Base-by-base conservation (phyloP, 805 yeast species). In the Kuraishia cidri region DNA sequence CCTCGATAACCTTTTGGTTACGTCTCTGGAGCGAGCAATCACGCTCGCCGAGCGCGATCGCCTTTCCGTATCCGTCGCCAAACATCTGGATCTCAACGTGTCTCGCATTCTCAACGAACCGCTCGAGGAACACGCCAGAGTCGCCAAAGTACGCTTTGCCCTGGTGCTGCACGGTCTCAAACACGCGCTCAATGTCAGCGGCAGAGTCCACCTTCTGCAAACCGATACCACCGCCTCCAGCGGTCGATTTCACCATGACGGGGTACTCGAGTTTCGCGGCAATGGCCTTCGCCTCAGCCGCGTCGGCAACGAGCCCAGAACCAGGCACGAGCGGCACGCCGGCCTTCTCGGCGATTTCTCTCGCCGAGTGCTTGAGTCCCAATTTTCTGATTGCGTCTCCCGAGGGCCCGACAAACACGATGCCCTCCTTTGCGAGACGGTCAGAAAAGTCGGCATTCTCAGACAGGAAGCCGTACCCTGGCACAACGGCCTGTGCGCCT, bases 171-270 rank as follows among this genome's bases (percentile, higher is more conserved):
- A 92, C 97, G 7, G 95, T 79, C 48, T 75, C 82, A 58, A 86
- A 90, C 10, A 88, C 94, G 40, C 81, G 63, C 59, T 76, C 84
- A 41, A 92, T 76, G 38, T 92, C 97, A 13, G 56, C 75, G 44
- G 73, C 83, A 23, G 76, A 69, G 48, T 88, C 95, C 37, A 88
- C 97, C 52, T 87, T 83, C 57, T 90, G 97, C 45, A 90, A 64
- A 42, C 98, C 98, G 50, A 90, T 90, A 60, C 98, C 98, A 58
- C 98, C 98, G 50, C 98, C 98, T 54, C 98, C 98, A 17, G 97
- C 97, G 39, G 98, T 92, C 17, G 95, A 82, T 59, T 90, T 90
- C 32, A 92, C 84, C 97, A 90, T 90, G 22, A 90, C 75, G 19
- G 97, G 97, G 47, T 85, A 92, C 36, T 72, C 82, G 32, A 90